Base-by-base conservation (phyloP, 345 rosid species). In the Gossypium thurberi region DNA sequence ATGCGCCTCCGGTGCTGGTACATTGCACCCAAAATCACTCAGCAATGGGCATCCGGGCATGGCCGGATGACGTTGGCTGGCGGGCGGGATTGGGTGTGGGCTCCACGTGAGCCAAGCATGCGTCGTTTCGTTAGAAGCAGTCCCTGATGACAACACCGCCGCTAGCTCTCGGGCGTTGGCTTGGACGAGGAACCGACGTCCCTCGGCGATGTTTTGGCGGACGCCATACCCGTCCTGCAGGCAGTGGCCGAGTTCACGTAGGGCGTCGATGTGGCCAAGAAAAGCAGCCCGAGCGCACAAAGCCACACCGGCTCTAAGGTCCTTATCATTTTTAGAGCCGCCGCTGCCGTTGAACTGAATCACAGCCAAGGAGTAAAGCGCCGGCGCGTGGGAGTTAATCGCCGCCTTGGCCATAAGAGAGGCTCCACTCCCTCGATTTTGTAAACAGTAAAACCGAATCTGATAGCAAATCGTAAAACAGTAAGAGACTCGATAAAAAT, bases 301-400 rank as follows among this genome's bases (percentile, higher is more conserved):
- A 63, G 99, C 98, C 1, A 90, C 99, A 46, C 99, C 99, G 21
- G 96, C 97, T 17, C 99, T 79, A 3, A 95, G 87, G 80, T 95
- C 96, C 72, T 95, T 95, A 48, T 92, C 99, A 76, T 84, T 90
- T 78, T 95, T 95, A 0, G 92, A 88, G 61, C 98, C 96, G n/a
- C 99, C 99, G 84, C 98, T 95, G 72, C 99, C 99, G 77, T 95
- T 95, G 80, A 95, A 95, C 82, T 90, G 98, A 42, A 95, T 87
- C 67, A 95, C 96, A 1, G 99, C 92, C 2, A 95, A 82, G 0
- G 99, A 95, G 76, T 92, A 92, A 0, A 95, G 84, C 0, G 98
- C 87, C 66, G 87, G 92, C 74, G 97, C 97, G 88, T 95, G 90
- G 8, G 94, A 88, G n/a, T 81, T 81, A 78, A 89, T 87, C 84